phyloP scores from a whole-genome alignment of 441 rosid genomes.

The Erysimum pusillum region DNA sequence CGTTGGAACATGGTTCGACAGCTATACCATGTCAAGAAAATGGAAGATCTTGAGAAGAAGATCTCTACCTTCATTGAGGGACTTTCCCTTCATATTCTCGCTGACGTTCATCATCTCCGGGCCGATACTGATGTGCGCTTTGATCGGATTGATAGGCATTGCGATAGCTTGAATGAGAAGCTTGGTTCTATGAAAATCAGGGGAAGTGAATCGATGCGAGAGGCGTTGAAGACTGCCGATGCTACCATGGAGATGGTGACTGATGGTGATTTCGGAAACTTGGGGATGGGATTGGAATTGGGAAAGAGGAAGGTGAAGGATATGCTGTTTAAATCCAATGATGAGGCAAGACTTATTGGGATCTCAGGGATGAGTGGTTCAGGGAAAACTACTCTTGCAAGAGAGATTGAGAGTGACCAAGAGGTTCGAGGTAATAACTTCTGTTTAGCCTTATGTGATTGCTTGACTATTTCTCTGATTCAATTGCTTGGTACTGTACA shows the following conservation, averaged over 20 bases:
- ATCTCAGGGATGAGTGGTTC: conserved; percentile 77
- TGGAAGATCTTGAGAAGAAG: conserved; percentile 70
- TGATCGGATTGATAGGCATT: conserved; percentile 57
- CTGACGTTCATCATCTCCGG: conserved; percentile 77
- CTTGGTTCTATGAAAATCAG: conserved; percentile 74
- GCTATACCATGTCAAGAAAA: conserved; percentile 59
- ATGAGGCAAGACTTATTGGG: conserved; percentile 59
- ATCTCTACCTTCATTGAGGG: conserved; percentile 50
- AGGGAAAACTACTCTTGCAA: conserved; percentile 66
- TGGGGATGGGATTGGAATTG: conserved; percentile 57
- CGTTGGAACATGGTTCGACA: conserved; percentile 85
- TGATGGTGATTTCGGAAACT: conserved; percentile 41
- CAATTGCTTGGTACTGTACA: background rate
- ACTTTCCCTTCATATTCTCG: conserved; percentile 52
- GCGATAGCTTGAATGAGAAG: conserved; percentile 55
- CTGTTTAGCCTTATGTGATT: background rate
- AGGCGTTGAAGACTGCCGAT: conserved; percentile 59
- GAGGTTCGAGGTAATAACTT: conserved; percentile 62
- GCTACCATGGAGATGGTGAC: conserved; percentile 51
- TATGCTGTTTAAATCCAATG: conserved; percentile 55
- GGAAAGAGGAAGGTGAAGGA: conserved; percentile 81
- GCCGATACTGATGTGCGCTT: conserved; percentile 56
- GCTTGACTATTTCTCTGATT: background rate
- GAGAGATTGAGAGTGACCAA: conserved; percentile 65
- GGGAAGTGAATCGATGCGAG: conserved; percentile 63